These are phyloP conservation scores for Scedosporium minutisporum DNA, from an alignment of 2,329 filamentous ascomycete species.

Conservation along the genomic window DNA sequence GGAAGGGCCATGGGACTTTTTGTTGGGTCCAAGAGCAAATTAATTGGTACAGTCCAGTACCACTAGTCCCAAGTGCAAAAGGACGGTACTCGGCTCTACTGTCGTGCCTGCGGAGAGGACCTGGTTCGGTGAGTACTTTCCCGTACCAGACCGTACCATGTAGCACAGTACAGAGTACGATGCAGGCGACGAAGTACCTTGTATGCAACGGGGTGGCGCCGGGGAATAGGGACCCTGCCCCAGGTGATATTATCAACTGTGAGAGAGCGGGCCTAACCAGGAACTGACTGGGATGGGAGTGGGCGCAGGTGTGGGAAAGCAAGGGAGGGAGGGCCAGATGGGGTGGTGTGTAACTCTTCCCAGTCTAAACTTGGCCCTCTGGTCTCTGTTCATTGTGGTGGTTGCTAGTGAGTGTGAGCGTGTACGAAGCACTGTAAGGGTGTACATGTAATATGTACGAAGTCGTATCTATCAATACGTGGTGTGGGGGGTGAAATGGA, in stretches of 20 bases:
- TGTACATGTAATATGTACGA: background rate
- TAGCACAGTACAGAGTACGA: background rate
- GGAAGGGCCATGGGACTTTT: slow-evolving; percentile 2
- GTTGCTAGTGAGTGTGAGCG: background rate
- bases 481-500: too few relatives aligned
- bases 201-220: background rate
- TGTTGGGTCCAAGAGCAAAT: slow-evolving; percentile 1
- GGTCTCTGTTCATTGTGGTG: background rate
- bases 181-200: background rate
- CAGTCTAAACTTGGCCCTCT: background rate
- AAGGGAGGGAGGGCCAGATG: background rate
- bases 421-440: background rate
- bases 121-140: background rate
- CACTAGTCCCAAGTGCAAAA: background rate
- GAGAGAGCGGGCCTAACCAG: background rate
- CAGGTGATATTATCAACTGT: background rate
- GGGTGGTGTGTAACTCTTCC: background rate
- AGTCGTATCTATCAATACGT: background rate
- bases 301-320: background rate
- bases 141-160: background rate
- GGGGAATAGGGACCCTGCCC: background rate
- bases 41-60: background rate
- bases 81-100: background rate
- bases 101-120: background rate
- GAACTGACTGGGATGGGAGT: background rate